These are phyloP conservation scores for Hylodesmum podocarpum DNA, from an alignment of 306 rosid genomes.

Conservation along the genomic window DNA sequence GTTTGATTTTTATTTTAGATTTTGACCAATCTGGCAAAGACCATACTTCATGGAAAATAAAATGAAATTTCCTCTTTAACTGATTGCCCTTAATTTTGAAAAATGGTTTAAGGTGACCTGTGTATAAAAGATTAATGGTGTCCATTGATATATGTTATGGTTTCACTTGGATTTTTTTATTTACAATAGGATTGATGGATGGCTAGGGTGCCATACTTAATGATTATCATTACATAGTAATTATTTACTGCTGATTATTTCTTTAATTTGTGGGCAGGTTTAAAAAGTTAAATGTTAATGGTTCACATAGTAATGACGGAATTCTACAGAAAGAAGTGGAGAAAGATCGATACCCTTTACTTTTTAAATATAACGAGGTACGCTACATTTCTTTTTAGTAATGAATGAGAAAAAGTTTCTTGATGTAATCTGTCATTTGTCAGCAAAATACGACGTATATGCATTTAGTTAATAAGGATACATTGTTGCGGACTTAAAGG, in stretches of 20 bases:
- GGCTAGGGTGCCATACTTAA: conserved; percentile 28
- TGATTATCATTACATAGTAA: conserved; percentile 16
- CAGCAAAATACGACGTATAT: background rate
- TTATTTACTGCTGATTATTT: conserved; percentile 26
- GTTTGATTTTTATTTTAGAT: background rate
- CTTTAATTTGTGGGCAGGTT: conserved; percentile 53
- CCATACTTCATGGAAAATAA: background rate
- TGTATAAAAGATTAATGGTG: conserved; percentile 13
- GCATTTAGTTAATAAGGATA: background rate
- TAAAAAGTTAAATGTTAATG: conserved; percentile 50
- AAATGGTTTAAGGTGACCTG: background rate
- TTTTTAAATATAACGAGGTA: conserved; percentile 93
- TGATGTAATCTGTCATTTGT: conserved; percentile 1
- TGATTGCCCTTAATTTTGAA: background rate
- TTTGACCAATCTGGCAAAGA: background rate
- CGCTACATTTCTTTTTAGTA: background rate
- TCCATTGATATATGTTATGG: background rate
- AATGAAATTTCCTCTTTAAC: background rate
- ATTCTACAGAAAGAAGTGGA: conserved; percentile 54
- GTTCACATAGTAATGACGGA: conserved; percentile 45
- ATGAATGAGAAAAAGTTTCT: conserved; percentile 6
- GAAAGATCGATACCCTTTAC: conserved; percentile 63
- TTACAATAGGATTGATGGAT: conserved; percentile 8
- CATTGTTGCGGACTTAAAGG: background rate
- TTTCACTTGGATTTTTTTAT: background rate